Conservation (phyloP, 495 filamentous ascomycete species). For the Tuber umbilicatum region DNA sequence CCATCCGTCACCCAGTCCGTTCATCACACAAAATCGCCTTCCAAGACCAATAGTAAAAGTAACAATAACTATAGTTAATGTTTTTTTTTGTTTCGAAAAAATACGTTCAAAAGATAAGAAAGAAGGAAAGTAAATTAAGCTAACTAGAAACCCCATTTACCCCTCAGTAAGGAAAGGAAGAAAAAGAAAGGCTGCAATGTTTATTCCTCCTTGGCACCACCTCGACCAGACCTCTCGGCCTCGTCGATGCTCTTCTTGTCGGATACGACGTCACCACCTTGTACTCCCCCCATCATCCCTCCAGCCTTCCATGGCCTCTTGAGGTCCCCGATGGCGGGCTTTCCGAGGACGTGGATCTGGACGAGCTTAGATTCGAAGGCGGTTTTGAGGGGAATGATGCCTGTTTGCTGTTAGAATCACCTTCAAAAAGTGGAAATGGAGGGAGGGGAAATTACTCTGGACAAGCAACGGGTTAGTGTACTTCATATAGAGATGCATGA, state of each 20-base stretch:
- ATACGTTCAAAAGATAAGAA: neutral
- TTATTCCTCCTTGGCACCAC: slow-evolving; percentile 88
- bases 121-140: neutral
- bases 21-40: neutral
- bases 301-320: slow-evolving; percentile 89
- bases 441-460: slow-evolving; percentile 52
- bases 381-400: slow-evolving; percentile 93
- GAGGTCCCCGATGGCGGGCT: slow-evolving; percentile 84
- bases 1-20: neutral
- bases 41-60: neutral
- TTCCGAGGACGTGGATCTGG: slow-evolving; percentile 88
- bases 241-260: slow-evolving; percentile 93
- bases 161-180: slow-evolving; percentile 12
- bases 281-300: slow-evolving; percentile 68
- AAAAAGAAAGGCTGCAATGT: slow-evolving; percentile 21
- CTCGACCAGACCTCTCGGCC: slow-evolving; percentile 76
- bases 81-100: neutral
- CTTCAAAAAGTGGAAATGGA: neutral
- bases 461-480: slow-evolving; percentile 99
- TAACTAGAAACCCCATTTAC: neutral
- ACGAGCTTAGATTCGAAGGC: slow-evolving; percentile 88
- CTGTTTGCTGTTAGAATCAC: slow-evolving; percentile 19
- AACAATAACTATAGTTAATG: neutral
- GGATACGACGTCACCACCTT: slow-evolving; percentile 67
- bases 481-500: slow-evolving; percentile 98